These are phyloP conservation scores for Malus hybrid DNA, from an alignment of 331 rosid species.

Conservation along the genomic window DNA sequence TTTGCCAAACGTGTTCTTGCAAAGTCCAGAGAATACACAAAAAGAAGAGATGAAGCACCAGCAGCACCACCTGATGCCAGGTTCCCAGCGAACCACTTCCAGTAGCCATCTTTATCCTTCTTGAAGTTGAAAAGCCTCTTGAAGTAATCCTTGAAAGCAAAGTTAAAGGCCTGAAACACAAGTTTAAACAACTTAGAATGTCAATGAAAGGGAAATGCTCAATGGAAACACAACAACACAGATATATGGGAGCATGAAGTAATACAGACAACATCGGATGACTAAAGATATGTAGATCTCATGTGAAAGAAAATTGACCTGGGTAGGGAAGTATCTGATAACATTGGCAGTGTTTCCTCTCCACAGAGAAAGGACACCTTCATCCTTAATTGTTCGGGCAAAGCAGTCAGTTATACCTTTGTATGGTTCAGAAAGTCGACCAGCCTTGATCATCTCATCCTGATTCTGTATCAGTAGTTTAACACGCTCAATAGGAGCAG, in stretches of 20 bases:
- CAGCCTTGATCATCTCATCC: constrained; percentile 76
- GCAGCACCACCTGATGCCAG: constrained; percentile 93
- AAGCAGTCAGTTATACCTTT: constrained; percentile 83
- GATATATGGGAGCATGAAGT: not conserved
- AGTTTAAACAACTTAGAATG: not conserved
- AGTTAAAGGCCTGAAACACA: constrained; percentile 66
- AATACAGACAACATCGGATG: not conserved
- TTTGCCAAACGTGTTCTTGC: constrained; percentile 85
- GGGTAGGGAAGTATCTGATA: constrained; percentile 89
- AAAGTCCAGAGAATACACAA: constrained; percentile 78
- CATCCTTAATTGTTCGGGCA: constrained; percentile 79
- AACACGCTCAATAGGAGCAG: constrained; percentile 92
- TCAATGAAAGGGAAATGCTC: not conserved
- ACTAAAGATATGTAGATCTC: not conserved
- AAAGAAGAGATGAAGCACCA: constrained; percentile 81
- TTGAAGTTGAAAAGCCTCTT: constrained; percentile 84
- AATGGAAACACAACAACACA: not conserved
- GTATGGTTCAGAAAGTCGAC: constrained; percentile 76
- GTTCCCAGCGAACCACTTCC: constrained; percentile 99
- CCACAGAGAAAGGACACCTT: constrained; percentile 75
- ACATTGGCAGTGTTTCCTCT: constrained; percentile 93
- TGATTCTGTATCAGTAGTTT: constrained; percentile 81
- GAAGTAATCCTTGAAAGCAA: constrained; percentile 93
- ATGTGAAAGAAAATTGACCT: constrained; percentile 38
- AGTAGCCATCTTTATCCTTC: constrained; percentile 81